phyloP scores from a whole-genome alignment of 495 filamentous ascomycete species.

The Aspergillus cavernicola region DNA sequence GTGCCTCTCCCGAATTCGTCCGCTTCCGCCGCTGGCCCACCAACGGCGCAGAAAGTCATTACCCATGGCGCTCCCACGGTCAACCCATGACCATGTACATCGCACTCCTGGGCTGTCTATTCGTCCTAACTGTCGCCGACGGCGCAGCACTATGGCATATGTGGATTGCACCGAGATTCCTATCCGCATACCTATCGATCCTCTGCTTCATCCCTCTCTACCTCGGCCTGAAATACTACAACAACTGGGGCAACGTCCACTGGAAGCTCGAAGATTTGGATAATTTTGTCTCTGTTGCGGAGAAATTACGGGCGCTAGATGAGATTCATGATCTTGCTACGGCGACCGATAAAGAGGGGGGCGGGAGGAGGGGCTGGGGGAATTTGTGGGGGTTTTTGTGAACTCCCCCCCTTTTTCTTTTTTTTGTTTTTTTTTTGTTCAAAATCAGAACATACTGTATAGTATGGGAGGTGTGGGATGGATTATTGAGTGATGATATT shows the following conservation, averaged over 20 bases:
- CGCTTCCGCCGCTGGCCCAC: slow-evolving; percentile 28
- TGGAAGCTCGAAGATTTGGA: slow-evolving; percentile 31
- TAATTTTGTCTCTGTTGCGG: slow-evolving; percentile 12
- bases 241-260: slow-evolving; percentile 16
- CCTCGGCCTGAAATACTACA: slow-evolving; percentile 27
- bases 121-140: slow-evolving; percentile 34
- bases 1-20: slow-evolving; percentile 18
- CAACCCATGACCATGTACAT: slow-evolving; percentile 39
- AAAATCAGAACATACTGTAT: too few relatives aligned
- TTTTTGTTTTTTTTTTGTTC: too few relatives aligned
- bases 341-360: neutral
- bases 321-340: slow-evolving; percentile 17
- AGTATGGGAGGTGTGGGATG: too few relatives aligned
- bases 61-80: slow-evolving; percentile 41
- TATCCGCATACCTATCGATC: slow-evolving; percentile 34
- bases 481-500: too few relatives aligned
- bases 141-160: slow-evolving; percentile 39
- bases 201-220: slow-evolving; percentile 29
- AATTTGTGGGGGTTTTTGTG: slow-evolving; percentile 16
- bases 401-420: too few relatives aligned
- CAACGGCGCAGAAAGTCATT: slow-evolving; percentile 26
- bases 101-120: slow-evolving; percentile 34
- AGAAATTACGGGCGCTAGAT: slow-evolving; percentile 14
- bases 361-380: slow-evolving; percentile 11
- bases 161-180: slow-evolving; percentile 27